These are phyloP conservation scores for Citrullus colocynthis DNA, from an alignment of 306 rosid genomes.

Conservation along the genomic window DNA sequence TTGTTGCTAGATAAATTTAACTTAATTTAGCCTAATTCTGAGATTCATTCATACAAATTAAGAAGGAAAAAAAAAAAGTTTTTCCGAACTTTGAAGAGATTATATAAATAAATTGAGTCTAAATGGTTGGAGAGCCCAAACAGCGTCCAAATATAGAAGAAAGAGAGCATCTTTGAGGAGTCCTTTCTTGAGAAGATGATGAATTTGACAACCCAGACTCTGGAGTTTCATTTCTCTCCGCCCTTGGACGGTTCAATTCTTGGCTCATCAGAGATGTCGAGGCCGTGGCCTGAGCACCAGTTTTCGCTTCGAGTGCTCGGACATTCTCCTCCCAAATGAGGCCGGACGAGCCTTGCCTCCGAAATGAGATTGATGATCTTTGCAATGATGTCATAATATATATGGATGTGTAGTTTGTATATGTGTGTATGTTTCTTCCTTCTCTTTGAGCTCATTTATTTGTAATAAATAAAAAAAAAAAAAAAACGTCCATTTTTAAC, in stretches of 20 bases:
- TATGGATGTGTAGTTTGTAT: neutral
- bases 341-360: constrained; percentile 85
- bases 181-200: constrained; percentile 1
- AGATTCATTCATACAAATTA: neutral
- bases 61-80: no score
- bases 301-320: constrained; percentile 13
- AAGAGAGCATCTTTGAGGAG: constrained; percentile 17
- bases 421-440: neutral
- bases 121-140: constrained; percentile 20
- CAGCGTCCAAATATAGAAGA: constrained; percentile 34
- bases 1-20: neutral
- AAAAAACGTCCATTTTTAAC: neutral
- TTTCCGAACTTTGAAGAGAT: neutral
- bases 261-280: neutral
- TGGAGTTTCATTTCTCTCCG: neutral
- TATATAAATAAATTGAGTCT: neutral
- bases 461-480: neutral
- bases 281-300: neutral
- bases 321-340: constrained; percentile 42
- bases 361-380: constrained; percentile 50
- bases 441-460: neutral
- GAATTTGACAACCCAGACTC: constrained; percentile 5
- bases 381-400: constrained; percentile 33
- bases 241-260: constrained; percentile 5
- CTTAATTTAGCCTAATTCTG: neutral